Conservation (phyloP, 177 flowering plant genomes). For the Vitis hybrid region DNA sequence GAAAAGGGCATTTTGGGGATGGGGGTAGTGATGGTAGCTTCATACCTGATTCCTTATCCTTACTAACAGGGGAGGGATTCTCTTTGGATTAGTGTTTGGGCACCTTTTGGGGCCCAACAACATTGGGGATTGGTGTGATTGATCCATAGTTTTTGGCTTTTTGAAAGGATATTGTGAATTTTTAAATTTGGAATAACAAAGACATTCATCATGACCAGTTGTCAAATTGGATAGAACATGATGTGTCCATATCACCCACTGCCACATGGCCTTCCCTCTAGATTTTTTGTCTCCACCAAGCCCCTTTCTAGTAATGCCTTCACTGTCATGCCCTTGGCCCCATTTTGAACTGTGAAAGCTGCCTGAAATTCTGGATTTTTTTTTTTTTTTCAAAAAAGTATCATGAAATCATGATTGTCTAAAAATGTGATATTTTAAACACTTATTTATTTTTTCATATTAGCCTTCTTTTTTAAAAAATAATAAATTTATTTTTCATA, state of each 20-base stretch:
- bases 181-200: constrained; percentile 3
- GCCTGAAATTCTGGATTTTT: too few species aligned
- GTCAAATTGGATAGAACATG: constrained; percentile 1
- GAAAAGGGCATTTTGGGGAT: not conserved
- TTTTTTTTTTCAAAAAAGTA: too few species aligned
- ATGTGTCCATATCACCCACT: not conserved
- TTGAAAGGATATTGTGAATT: not conserved
- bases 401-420: too few species aligned
- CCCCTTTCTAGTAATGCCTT: not conserved
- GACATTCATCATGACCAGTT: constrained; percentile 1
- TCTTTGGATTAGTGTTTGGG: constrained; percentile 1
- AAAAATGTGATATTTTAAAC: too few species aligned
- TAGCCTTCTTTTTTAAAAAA: too few species aligned
- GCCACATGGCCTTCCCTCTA: not conserved
- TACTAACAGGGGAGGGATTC: not conserved
- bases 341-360: too few species aligned
- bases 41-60: not conserved
- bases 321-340: too few species aligned
- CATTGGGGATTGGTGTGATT: not conserved
- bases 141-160: not conserved
- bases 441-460: too few species aligned
- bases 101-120: not conserved
- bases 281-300: not conserved
- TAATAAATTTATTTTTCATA: too few species aligned
- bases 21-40: not conserved